Conservation (phyloP, 225 moss, liverwort and hornwort genomes). For the Bryum argenteum region DNA sequence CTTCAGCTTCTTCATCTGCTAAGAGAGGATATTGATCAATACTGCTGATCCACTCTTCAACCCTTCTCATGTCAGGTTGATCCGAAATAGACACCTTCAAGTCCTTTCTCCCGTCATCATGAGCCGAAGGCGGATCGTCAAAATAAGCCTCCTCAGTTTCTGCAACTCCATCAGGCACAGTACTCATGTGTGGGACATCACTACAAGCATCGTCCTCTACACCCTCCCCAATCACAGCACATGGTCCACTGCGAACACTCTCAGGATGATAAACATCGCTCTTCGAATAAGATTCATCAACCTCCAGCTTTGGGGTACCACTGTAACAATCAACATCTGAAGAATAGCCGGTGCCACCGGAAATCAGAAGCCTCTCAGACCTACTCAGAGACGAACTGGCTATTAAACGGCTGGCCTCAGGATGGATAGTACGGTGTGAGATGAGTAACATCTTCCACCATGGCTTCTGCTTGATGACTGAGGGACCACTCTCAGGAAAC, state of each 20-base stretch:
- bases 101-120: slow-evolving; percentile 20
- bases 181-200: slow-evolving; percentile 16
- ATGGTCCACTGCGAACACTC: slow-evolving; percentile 41
- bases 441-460: slow-evolving; percentile 58
- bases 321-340: slow-evolving; percentile 52
- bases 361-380: slow-evolving; percentile 28
- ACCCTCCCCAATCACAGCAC: slow-evolving; percentile 30
- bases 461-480: slow-evolving; percentile 44
- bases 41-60: slow-evolving; percentile 85
- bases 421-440: slow-evolving; percentile 50
- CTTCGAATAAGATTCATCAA: slow-evolving; percentile 30
- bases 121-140: slow-evolving; percentile 20
- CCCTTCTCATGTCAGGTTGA: slow-evolving; percentile 59
- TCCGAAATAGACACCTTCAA: slow-evolving; percentile 21
- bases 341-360: slow-evolving; percentile 44
- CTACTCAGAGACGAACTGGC: slow-evolving; percentile 35
- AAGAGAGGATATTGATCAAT: slow-evolving; percentile 49
- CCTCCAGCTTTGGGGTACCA: slow-evolving; percentile 32
- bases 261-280: slow-evolving; percentile 41
- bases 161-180: slow-evolving; percentile 16
- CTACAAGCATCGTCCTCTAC: slow-evolving; percentile 27
- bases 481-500: slow-evolving; percentile 30
- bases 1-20: slow-evolving; percentile 56
- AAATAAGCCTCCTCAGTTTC: slow-evolving; percentile 20
- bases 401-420: slow-evolving; percentile 23